A percentile compares a stretch with the other conserved stretches of the same genome.
phyloP scores from a whole-genome alignment of 164 flowering plant species.

The Sedum album region DNA sequence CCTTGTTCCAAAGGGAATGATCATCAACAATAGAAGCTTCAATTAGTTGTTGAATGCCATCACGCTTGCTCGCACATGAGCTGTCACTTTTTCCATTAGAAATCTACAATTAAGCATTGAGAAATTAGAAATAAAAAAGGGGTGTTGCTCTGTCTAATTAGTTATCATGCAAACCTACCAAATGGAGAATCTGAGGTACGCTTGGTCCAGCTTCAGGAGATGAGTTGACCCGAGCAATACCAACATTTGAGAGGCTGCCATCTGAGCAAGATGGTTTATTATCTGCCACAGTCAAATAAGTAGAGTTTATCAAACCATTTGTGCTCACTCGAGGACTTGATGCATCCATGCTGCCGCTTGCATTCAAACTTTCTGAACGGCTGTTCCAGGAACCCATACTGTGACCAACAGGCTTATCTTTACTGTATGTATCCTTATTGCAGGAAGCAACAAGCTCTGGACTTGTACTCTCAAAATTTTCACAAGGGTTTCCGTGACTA shows the following conservation, averaged over 20 bases:
- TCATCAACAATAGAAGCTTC: constrained; percentile 62
- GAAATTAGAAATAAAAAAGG: background rate
- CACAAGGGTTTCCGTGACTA: constrained; percentile 34
- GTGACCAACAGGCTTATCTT: constrained; percentile 22
- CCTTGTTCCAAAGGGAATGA: constrained; percentile 81
- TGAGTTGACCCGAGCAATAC: constrained; percentile 29
- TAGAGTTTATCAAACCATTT: constrained; percentile 44
- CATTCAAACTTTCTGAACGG: constrained; percentile 32
- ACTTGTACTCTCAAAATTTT: constrained; percentile 33
- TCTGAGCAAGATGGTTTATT: constrained; percentile 28
- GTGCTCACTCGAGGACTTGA: constrained; percentile 39
- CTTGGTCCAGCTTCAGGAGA: constrained; percentile 58
- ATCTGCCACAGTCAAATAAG: constrained; percentile 18
- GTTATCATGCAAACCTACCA: constrained; percentile 32
- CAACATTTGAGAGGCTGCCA: constrained; percentile 27
- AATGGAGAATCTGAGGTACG: constrained; percentile 86
- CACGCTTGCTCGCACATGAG: constrained; percentile 42
- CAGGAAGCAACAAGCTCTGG: constrained; percentile 34
- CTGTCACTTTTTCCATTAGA: constrained; percentile 65
- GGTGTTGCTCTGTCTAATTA: background rate
- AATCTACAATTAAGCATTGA: constrained; percentile 32
- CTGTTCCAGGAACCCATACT: constrained; percentile 27
- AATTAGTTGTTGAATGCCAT: constrained; percentile 77
- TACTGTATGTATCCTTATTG: constrained; percentile 34
- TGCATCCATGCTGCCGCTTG: constrained; percentile 24